Base-by-base conservation (phyloP, 345 rosid species). In the Eutrema yunnanense region DNA sequence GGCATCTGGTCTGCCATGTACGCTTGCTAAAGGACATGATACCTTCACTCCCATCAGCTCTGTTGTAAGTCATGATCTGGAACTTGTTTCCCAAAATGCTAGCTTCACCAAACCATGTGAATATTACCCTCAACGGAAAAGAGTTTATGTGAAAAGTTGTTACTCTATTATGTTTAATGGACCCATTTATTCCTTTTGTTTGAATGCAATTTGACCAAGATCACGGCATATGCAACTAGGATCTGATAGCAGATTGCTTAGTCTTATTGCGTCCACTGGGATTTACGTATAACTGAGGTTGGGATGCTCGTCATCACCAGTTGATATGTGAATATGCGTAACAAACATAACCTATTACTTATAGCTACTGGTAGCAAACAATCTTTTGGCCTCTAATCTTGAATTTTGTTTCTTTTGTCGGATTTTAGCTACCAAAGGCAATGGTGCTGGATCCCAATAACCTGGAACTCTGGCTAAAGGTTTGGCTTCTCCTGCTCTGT, bases 1-100 rank as follows among this genome's bases (percentile, higher is more conserved):
- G 97, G 81, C 99, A 73, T 87, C 89, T 64, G 96, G 99, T 71
- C 97, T 95, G 65, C 99, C 97, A 9, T 90, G 96, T 93, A 88
- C 92, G 42, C 86, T 92, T 64, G 92, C 96, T 43, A 92, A 95
- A 81, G 99, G 90, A 49, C 93, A 87, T 79, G 99, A 92, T 69
- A 91, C 97, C 14, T 95, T 92, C 76, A 90, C 99, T 4, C 96
- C 97, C 3, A 92, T 95, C 73, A 90, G 93, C 73, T 84, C 93
- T 52, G 84, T 89, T 75, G 97, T 92, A 83, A 86, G 96, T 77
- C 55, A 63, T 65, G 11, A 54, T 61, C 46, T 59, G 42, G 2
- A 72, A 55, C 55, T 10, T 55, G 40, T 73, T 61, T 12, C 22
- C 38, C 27, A 68, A 44, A 60, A 22, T 42, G 26, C 26, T 50